Evolutionary conservation across 768 basidiomycete genomes (phyloP), one percentile per base, ranked within the genome.

Genomic region (Hericium rajendrae): DNA sequence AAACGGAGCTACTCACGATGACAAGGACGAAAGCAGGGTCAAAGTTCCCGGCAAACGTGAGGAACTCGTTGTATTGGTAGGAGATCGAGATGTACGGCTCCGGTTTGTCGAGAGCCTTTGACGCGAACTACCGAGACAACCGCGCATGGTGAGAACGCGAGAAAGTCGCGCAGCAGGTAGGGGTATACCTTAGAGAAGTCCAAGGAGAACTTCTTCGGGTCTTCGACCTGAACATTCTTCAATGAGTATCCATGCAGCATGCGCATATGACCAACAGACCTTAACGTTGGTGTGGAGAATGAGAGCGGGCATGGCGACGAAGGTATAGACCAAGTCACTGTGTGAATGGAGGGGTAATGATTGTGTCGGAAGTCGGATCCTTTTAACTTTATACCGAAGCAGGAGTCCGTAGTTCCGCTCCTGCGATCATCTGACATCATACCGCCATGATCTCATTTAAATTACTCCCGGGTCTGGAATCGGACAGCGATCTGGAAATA

Each of bases 11-110:
- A 73, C 85, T 54, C 58, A 88, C 87, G 58, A 85, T 70, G 49
- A 67, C 69, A 54, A 88, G 70, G 52, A 78, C 71, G 69, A 85
- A 79, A 3, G 85, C 82, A 18, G 86, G 86, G 15, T 86, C 85
- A 54, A 85, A 78, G 4, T 79, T 78, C 13, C 85, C 86, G 18
- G 61, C 73, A 64, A 82, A 87, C 3, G 81, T 76, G 58, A 87
- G 74, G 38, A 72, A 74, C 54, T 86, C 81, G 61, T 83, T 81
- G 71, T 83, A 75, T 11, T 67, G 73, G 62, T 82, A 76, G 60
- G 76, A 74, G 60, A 81, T 71, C n/a, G 76, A 73, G 61, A 88
- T 80, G 60, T 76, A 74, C 13, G 57, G 32, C 63, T 83, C 79
- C 0, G 83, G 82, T 65, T 85, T 87, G 0, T 67, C 67, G 59